Conservation (phyloP, 2,329 filamentous ascomycete species). For the Thermochaetoides dissita region DNA sequence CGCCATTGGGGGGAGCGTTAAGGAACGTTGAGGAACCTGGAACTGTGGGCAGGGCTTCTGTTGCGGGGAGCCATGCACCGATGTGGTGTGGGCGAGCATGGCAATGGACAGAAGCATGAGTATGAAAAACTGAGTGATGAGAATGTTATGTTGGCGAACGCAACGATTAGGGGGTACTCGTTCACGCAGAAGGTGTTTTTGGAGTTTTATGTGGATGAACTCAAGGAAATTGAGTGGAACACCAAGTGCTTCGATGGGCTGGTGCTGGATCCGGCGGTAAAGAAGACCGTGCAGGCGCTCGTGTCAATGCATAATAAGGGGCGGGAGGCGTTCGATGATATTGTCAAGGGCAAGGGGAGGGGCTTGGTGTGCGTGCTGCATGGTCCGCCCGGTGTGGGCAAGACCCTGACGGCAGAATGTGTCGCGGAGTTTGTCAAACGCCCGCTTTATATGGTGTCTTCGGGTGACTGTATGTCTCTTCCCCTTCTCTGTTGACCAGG, state of each 20-base stretch:
- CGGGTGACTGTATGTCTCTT: conserved; percentile 19
- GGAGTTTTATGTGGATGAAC: conserved; percentile 13
- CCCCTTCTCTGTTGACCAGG: background rate
- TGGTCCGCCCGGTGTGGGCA: conserved; percentile 23
- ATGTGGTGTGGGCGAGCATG: background rate
- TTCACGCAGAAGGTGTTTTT: conserved; percentile 10
- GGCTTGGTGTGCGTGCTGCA: conserved; percentile 23
- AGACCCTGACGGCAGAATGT: conserved; percentile 24
- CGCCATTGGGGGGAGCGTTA: too few relatives aligned
- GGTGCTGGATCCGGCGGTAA: conserved; percentile 13
- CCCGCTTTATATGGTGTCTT: conserved; percentile 24
- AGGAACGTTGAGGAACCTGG: too few relatives aligned
- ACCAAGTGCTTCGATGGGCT: conserved; percentile 12
- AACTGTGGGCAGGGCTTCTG: too few relatives aligned
- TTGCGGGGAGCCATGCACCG: too few relatives aligned
- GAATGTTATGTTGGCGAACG: conserved; percentile 10
- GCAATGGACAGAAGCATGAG: conserved; percentile 3
- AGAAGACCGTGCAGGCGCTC: conserved; percentile 18
- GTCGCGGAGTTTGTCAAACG: conserved; percentile 23
- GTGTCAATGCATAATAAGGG: conserved; percentile 14
- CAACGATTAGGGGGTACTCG: conserved; percentile 15
- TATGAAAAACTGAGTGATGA: conserved; percentile 10
- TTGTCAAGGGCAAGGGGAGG: conserved; percentile 23
- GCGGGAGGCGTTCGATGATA: conserved; percentile 17
- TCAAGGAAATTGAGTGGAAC: conserved; percentile 14